phyloP scores from a whole-genome alignment of 2,329 filamentous ascomycete genomes.

The Dactylellina drechsleri region DNA sequence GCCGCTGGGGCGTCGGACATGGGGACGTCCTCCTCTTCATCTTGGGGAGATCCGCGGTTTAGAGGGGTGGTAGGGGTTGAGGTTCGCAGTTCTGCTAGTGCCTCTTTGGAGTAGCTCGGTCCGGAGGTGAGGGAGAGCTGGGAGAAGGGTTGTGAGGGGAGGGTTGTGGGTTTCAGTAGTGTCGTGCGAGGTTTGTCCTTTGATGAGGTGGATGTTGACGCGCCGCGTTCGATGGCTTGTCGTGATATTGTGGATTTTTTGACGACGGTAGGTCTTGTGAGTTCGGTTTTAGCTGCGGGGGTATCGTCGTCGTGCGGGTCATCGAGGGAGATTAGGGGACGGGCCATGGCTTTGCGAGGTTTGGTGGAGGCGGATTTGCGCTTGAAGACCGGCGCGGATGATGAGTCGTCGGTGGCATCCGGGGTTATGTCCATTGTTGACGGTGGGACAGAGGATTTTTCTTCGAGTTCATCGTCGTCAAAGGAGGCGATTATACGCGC shows the following conservation, averaged over 20 bases:
- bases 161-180: slow-evolving; percentile 26
- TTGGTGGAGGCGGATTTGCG: slow-evolving; percentile 49
- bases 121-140: slow-evolving; percentile 49
- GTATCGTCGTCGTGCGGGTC: slow-evolving; percentile 29
- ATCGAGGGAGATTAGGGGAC: slow-evolving; percentile 34
- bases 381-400: slow-evolving; percentile 41
- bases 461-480: slow-evolving; percentile 36
- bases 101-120: slow-evolving; percentile 44
- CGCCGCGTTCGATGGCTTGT: slow-evolving; percentile 37
- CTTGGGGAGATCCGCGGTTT: slow-evolving; percentile 19
- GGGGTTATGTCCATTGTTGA: not conserved
- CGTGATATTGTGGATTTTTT: slow-evolving; percentile 46
- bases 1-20: slow-evolving; percentile 39
- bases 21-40: slow-evolving; percentile 25
- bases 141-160: slow-evolving; percentile 47
- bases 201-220: slow-evolving; percentile 23
- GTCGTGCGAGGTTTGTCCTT: slow-evolving; percentile 43
- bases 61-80: slow-evolving; percentile 50
- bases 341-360: slow-evolving; percentile 32
- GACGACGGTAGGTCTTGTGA: slow-evolving; percentile 37
- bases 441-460: not conserved
- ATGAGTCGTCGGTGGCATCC: slow-evolving; percentile 11
- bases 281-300: slow-evolving; percentile 13
- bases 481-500: slow-evolving; percentile 48
- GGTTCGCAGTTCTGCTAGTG: slow-evolving; percentile 43